Evolutionary conservation across 2,329 filamentous ascomycete species (phyloP).

Genomic region (Metarhizium rileyi): DNA sequence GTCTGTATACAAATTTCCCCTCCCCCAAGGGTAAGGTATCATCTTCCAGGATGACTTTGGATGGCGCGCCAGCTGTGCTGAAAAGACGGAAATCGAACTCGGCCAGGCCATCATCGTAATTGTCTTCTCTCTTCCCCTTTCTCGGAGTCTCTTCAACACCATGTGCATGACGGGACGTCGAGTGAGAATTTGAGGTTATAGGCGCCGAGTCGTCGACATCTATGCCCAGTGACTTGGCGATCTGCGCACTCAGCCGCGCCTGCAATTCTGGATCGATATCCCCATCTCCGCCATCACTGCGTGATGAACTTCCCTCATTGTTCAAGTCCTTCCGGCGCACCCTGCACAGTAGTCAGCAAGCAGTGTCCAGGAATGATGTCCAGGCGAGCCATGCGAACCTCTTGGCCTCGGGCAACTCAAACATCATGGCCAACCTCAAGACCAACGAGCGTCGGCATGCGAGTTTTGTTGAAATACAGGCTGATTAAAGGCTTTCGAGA

Average conservation of each 20-base stretch:
- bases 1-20: conserved; percentile 22
- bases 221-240: conserved; percentile 36
- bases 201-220: conserved; percentile 14
- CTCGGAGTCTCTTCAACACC: conserved; percentile 14
- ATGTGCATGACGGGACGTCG: not conserved
- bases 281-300: conserved; percentile 20
- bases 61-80: conserved; percentile 31
- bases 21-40: conserved; percentile 28
- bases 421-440: conserved; percentile 14
- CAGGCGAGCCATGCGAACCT: conserved; percentile 13
- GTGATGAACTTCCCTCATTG: conserved; percentile 21
- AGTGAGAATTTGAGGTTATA: not conserved
- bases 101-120: conserved; percentile 17
- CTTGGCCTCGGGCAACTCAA: conserved; percentile 21
- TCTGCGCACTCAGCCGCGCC: conserved; percentile 36
- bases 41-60: conserved; percentile 41
- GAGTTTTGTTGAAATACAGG: too few relatives aligned
- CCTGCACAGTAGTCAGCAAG: conserved; percentile 20
- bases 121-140: conserved; percentile 10
- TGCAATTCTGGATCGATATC: conserved; percentile 28
- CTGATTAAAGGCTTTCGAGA: not conserved
- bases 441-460: not conserved
- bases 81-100: conserved; percentile 52
- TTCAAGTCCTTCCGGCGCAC: conserved; percentile 47
- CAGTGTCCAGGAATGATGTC: not conserved